Percentiles rank a stretch among this genome's conserved stretches.
Conservation (phyloP, 768 basidiomycete genomes). For the Termitomyces heimii region DNA sequence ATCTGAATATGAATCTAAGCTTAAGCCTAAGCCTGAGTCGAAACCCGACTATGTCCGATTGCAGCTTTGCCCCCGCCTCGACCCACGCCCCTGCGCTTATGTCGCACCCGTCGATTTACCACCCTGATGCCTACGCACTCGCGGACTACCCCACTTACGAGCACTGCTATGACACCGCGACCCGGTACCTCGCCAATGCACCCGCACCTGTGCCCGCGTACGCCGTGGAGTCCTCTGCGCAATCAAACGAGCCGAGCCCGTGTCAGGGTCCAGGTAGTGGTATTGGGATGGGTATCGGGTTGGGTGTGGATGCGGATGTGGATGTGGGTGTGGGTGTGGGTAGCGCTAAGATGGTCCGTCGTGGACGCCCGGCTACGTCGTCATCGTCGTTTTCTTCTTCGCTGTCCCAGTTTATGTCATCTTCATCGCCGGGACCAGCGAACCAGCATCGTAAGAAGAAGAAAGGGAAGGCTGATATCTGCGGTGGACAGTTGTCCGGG, state of each 20-base stretch:
- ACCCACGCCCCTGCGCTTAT: background rate
- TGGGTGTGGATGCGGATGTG: no score
- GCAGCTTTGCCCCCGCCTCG: background rate
- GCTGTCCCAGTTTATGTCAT: background rate
- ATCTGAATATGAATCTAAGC: no score
- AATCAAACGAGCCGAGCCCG: no score
- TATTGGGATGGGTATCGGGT: background rate
- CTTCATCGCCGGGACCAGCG: background rate
- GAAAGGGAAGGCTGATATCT: conserved; percentile 1
- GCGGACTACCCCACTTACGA: conserved; percentile 17
- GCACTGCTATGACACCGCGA: conserved; percentile 16
- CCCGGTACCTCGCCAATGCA: background rate
- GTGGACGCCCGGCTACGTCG: background rate
- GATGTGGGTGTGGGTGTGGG: background rate
- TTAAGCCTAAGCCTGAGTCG: background rate
- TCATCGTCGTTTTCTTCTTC: background rate
- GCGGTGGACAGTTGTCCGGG: background rate
- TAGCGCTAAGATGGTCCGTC: background rate
- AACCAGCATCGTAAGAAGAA: background rate
- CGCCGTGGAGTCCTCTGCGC: background rate
- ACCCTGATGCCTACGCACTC: conserved; percentile 8
- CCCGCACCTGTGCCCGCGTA: no score
- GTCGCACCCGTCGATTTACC: background rate
- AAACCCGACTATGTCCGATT: background rate
- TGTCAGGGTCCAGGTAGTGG: background rate